Evolutionary conservation across 2,329 filamentous ascomycete species (phyloP).

Genomic region (Paecilomyces sp.): DNA sequence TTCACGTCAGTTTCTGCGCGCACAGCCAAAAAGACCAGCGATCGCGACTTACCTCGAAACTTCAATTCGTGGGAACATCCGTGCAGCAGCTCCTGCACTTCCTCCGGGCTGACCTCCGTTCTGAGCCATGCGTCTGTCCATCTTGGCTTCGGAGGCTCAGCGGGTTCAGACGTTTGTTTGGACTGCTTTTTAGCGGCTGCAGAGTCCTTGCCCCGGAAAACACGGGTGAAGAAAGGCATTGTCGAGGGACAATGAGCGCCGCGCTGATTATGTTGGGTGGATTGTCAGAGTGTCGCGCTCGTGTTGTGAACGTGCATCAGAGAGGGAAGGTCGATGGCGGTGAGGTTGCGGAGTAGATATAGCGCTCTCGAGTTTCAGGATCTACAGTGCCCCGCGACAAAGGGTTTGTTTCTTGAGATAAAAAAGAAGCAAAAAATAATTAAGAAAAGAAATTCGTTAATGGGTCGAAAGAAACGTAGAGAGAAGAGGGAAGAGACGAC

Average conservation of each 20-base stretch:
- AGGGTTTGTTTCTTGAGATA: background rate
- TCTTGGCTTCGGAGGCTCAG: slow-evolving; percentile 60
- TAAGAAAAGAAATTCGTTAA: background rate
- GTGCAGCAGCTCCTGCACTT: slow-evolving; percentile 79
- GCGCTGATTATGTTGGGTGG: background rate
- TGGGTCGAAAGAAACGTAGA: background rate
- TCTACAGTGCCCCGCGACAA: background rate
- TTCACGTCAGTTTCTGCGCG: slow-evolving; percentile 11
- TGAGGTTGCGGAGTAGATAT: background rate
- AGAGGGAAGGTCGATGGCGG: background rate
- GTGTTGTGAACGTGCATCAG: background rate
- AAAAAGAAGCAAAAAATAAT: background rate
- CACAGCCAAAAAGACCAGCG: slow-evolving; percentile 12
- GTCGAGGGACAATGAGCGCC: background rate
- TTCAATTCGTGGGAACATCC: slow-evolving; percentile 89
- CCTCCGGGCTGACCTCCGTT: slow-evolving; percentile 74
- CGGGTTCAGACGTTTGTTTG: slow-evolving; percentile 43
- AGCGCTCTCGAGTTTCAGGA: background rate
- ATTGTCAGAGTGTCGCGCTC: background rate
- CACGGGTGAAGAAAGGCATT: slow-evolving; percentile 54
- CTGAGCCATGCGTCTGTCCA: slow-evolving; percentile 88
- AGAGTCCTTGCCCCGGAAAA: slow-evolving; percentile 70
- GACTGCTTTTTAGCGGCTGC: slow-evolving; percentile 54
- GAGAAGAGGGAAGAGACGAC: background rate
- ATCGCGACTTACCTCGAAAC: slow-evolving; percentile 65